phyloP scores from a whole-genome alignment of 345 rosid genomes.

The Cochlearia excelsa region DNA sequence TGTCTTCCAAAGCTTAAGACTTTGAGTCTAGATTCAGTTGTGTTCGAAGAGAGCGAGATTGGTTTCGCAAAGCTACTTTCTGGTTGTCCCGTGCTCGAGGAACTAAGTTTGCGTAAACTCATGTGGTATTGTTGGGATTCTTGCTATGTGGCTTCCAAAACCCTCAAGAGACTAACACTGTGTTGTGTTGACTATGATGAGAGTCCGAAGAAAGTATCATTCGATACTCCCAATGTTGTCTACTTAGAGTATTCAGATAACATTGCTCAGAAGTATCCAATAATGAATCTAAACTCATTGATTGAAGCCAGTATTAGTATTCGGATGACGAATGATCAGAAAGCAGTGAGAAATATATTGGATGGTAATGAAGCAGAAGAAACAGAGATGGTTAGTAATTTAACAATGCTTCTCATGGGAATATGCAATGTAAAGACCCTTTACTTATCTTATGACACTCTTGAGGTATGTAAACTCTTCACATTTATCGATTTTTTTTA shows the following conservation, averaged over 20 bases:
- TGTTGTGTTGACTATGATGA: background rate
- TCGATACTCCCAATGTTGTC: constrained; percentile 28
- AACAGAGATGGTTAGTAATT: constrained; percentile 22
- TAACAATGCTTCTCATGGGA: constrained; percentile 22
- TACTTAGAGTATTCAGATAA: constrained; percentile 26
- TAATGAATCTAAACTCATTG: constrained; percentile 15
- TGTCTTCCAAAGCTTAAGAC: constrained; percentile 28
- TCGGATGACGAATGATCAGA: constrained; percentile 22
- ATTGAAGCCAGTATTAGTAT: constrained; percentile 19
- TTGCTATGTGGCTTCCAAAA: constrained; percentile 23
- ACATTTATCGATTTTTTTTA: constrained; percentile 1
- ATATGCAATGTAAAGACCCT: constrained; percentile 33
- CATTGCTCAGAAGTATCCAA: constrained; percentile 16
- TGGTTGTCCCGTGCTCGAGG: constrained; percentile 31
- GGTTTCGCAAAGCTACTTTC: constrained; percentile 29
- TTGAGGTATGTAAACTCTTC: constrained; percentile 23
- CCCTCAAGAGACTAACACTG: constrained; percentile 25
- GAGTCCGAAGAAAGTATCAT: constrained; percentile 19
- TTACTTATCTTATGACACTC: constrained; percentile 24
- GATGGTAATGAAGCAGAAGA: constrained; percentile 24
- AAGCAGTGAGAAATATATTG: constrained; percentile 8
- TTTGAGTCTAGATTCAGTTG: constrained; percentile 15
- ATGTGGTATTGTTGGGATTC: constrained; percentile 17
- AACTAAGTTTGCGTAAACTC: constrained; percentile 24
- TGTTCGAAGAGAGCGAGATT: constrained; percentile 22